These are phyloP conservation scores for Eudorina sp. DNA, from an alignment of 139 green algal genomes.

Conservation along the genomic window DNA sequence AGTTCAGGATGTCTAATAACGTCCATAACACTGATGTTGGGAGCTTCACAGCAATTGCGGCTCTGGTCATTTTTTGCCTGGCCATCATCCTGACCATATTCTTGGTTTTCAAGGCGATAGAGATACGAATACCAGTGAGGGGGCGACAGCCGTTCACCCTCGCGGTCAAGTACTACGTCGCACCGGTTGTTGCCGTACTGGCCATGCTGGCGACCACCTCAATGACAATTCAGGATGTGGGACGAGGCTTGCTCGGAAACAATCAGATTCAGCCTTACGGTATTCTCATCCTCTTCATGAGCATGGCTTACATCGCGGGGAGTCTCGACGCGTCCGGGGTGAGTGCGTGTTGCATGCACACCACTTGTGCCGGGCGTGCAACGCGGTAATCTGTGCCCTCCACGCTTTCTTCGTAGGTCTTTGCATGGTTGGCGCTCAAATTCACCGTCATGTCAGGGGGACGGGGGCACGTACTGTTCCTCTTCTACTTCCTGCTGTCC, in stretches of 20 bases:
- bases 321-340: conserved; percentile 62
- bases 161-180: neutral
- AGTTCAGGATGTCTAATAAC: too few relatives aligned
- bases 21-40: too few relatives aligned
- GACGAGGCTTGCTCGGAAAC: conserved; percentile 56
- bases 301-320: conserved; percentile 61
- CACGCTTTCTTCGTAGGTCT: neutral
- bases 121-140: neutral
- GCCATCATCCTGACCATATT: conserved; percentile 50
- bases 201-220: conserved; percentile 50
- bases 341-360: neutral
- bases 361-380: too few relatives aligned
- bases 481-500: conserved; percentile 60
- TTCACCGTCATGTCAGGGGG: conserved; percentile 49
- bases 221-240: conserved; percentile 30
- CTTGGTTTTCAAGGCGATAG: neutral
- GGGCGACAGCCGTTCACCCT: conserved; percentile 26
- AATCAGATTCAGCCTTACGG: conserved; percentile 64
- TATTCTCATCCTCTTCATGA: conserved; percentile 61
- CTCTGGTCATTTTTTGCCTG: conserved; percentile 59
- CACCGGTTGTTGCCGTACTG: conserved; percentile 46
- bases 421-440: conserved; percentile 52
- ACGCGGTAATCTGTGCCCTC: neutral
- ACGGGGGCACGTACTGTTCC: conserved; percentile 57
- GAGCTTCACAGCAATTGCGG: conserved; percentile 41